Evolutionary conservation across 768 basidiomycete species (phyloP).

Genomic region (Albatrellus ellisii): DNA sequence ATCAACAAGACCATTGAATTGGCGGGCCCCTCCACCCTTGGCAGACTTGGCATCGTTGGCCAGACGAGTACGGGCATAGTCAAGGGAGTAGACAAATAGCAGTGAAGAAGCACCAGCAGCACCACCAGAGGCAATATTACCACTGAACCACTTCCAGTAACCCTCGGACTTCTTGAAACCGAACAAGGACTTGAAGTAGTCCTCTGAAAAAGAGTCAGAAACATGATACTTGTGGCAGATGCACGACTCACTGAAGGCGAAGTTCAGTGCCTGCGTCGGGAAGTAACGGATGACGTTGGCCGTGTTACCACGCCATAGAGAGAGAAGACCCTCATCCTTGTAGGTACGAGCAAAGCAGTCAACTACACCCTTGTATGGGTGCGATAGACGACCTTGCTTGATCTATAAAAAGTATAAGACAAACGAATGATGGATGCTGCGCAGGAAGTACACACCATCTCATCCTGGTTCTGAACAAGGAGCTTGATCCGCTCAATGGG

Average conservation of each 20-base stretch:
- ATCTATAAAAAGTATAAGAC: constrained; percentile 39
- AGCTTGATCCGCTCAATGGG: constrained; percentile 99
- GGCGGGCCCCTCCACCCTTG: constrained; percentile 84
- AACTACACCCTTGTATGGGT: constrained; percentile 91
- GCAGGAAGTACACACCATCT: constrained; percentile 61
- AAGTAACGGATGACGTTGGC: constrained; percentile 99
- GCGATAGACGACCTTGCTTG: constrained; percentile 95
- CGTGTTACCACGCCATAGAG: constrained; percentile 99
- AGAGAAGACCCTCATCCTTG: constrained; percentile 87
- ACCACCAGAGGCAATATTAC: constrained; percentile 97
- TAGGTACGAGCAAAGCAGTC: constrained; percentile 93
- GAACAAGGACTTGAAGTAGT: constrained; percentile 97
- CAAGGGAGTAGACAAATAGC: constrained; percentile 99
- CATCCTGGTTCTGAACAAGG: constrained; percentile 97
- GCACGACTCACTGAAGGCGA: constrained; percentile 85
- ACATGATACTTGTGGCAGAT: neutral
- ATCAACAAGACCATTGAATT: constrained; percentile 98
- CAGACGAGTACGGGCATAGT: constrained; percentile 98
- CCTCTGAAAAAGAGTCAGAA: constrained; percentile 44
- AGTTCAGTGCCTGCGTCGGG: constrained; percentile 99
- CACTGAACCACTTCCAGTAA: constrained; percentile 97
- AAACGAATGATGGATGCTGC: neutral
- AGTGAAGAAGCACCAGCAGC: constrained; percentile 97
- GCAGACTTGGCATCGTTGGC: constrained; percentile 96
- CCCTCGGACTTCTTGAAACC: constrained; percentile 98